Percentiles rank a stretch among this genome's conserved stretches.
These are phyloP conservation scores for Beauveria brongniartii DNA, from an alignment of 2,329 filamentous ascomycete species.

Conservation along the genomic window DNA sequence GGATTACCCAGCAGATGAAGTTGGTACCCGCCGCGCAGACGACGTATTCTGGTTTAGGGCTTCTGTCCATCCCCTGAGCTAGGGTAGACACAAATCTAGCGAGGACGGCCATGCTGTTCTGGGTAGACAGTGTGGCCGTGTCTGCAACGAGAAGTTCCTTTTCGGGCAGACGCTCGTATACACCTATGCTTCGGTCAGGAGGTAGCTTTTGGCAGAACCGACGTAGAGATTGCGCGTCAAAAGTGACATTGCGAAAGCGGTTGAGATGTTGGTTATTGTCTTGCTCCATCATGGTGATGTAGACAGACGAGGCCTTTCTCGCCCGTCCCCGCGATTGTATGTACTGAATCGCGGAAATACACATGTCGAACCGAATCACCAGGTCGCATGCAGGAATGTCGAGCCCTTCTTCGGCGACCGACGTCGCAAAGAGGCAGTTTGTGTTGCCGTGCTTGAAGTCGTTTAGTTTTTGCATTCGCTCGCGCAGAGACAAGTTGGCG, in stretches of 20 bases:
- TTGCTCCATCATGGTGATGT: constrained; percentile 74
- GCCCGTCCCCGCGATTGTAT: constrained; percentile 88
- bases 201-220: constrained; percentile 69
- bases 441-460: constrained; percentile 51
- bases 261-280: constrained; percentile 55
- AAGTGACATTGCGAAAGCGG: constrained; percentile 49
- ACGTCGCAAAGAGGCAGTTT: constrained; percentile 60
- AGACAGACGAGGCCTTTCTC: constrained; percentile 67
- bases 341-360: constrained; percentile 85
- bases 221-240: constrained; percentile 58
- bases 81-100: constrained; percentile 66
- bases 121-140: constrained; percentile 73
- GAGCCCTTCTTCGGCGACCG: constrained; percentile 59
- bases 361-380: constrained; percentile 74
- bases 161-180: constrained; percentile 25
- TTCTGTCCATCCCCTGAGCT: constrained; percentile 20
- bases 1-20: constrained; percentile 68
- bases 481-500: constrained; percentile 57
- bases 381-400: constrained; percentile 62
- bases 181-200: constrained; percentile 52
- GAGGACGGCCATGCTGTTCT: constrained; percentile 63
- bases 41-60: constrained; percentile 48
- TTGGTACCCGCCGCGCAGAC: constrained; percentile 46
- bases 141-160: constrained; percentile 51
- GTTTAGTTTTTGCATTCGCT: constrained; percentile 66